These are phyloP conservation scores for Xylaria sp. DNA, from an alignment of 2,329 filamentous ascomycete genomes.

Conservation along the genomic window DNA sequence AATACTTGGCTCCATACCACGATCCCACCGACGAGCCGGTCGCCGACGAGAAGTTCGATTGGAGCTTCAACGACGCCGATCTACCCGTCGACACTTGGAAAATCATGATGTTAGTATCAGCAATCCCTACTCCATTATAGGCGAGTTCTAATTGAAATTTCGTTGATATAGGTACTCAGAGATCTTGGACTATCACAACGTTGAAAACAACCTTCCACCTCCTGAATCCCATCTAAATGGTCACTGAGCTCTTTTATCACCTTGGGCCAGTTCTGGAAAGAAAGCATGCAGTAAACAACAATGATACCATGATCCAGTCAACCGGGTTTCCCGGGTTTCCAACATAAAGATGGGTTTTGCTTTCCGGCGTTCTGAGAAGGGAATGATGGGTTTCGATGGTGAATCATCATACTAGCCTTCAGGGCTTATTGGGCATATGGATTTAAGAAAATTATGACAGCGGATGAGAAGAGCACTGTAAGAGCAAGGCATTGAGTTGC, in stretches of 20 bases:
- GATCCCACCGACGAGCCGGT: slow-evolving; percentile 96
- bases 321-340: slow-evolving; percentile 35
- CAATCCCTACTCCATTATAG: not conserved
- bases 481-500: slow-evolving; percentile 24
- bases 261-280: slow-evolving; percentile 35
- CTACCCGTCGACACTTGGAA: slow-evolving; percentile 99
- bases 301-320: slow-evolving; percentile 42
- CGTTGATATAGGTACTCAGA: slow-evolving; percentile 83
- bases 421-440: slow-evolving; percentile 33
- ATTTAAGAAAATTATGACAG: slow-evolving; percentile 25
- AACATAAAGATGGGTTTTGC: slow-evolving; percentile 41
- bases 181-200: slow-evolving; percentile 98
- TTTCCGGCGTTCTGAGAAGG: slow-evolving; percentile 47
- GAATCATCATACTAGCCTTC: slow-evolving; percentile 36
- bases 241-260: slow-evolving; percentile 47
- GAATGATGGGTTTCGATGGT: slow-evolving; percentile 41
- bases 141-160: slow-evolving; percentile 40
- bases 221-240: slow-evolving; percentile 54
- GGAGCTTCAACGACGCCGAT: slow-evolving; percentile 99
- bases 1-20: slow-evolving; percentile 96
- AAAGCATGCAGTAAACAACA: slow-evolving; percentile 38
- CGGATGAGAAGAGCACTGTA: slow-evolving; percentile 23
- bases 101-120: slow-evolving; percentile 90
- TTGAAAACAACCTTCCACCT: slow-evolving; percentile 65
- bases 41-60: slow-evolving; percentile 97